Evolutionary conservation across 1,139 yeast species (phyloP).

Genomic region (Chernovozyma aurita): DNA sequence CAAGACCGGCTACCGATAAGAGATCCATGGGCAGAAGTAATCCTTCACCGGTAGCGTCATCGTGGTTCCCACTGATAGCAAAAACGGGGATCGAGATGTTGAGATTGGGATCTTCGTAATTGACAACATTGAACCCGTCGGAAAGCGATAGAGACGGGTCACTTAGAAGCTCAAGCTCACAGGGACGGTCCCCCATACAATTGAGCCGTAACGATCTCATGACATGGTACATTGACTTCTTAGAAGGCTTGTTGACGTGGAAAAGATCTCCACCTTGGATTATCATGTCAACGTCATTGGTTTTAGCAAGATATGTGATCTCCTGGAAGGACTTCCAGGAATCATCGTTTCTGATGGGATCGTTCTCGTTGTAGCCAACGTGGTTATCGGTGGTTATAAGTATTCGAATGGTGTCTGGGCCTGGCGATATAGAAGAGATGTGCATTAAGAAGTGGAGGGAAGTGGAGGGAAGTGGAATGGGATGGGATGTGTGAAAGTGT

Average conservation of each 20-base stretch:
- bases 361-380: slow-evolving; percentile 88
- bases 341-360: slow-evolving; percentile 88
- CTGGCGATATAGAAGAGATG: slow-evolving; percentile 31
- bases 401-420: slow-evolving; percentile 65
- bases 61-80: slow-evolving; percentile 95
- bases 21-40: slow-evolving; percentile 86
- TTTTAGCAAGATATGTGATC: slow-evolving; percentile 68
- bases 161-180: slow-evolving; percentile 78
- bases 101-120: slow-evolving; percentile 85
- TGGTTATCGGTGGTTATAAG: slow-evolving; percentile 93
- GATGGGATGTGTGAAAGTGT: not conserved
- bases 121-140: slow-evolving; percentile 60
- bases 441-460: slow-evolving; percentile 4
- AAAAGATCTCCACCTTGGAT: slow-evolving; percentile 92
- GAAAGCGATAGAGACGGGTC: slow-evolving; percentile 56
- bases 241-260: slow-evolving; percentile 84
- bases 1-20: slow-evolving; percentile 72
- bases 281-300: slow-evolving; percentile 79
- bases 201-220: slow-evolving; percentile 64
- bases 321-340: slow-evolving; percentile 86
- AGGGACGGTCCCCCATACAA: slow-evolving; percentile 85
- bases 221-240: slow-evolving; percentile 82
- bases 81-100: slow-evolving; percentile 91
- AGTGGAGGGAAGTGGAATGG: not conserved
- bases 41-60: slow-evolving; percentile 90